These are phyloP conservation scores for Colletotrichum ledebouriae DNA, from an alignment of 2,329 filamentous ascomycete genomes.

Conservation along the genomic window DNA sequence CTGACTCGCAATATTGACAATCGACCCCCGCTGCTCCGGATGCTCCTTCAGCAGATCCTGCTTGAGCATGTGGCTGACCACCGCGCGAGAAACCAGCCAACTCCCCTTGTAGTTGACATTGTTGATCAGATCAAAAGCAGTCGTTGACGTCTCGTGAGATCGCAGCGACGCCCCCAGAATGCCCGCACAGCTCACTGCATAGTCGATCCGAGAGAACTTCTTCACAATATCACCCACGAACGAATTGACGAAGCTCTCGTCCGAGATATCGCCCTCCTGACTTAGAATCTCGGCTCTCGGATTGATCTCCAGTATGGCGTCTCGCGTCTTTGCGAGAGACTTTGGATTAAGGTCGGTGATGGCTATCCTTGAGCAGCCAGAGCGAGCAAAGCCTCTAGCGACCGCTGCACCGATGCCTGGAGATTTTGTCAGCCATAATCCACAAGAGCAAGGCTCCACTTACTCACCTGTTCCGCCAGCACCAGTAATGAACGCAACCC, in stretches of 20 bases:
- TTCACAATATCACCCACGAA: constrained; percentile 52
- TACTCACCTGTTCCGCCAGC: constrained; percentile 60
- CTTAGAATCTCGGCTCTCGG: constrained; percentile 52
- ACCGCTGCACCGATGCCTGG: constrained; percentile 69
- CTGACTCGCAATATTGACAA: constrained; percentile 67
- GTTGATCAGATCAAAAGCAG: constrained; percentile 66
- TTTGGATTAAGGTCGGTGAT: constrained; percentile 65
- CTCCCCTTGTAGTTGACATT: constrained; percentile 67
- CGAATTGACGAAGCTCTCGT: constrained; percentile 58
- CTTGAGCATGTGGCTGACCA: constrained; percentile 59
- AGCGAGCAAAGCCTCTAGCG: constrained; percentile 62
- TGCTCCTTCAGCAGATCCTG: constrained; percentile 59
- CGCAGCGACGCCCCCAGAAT: constrained; percentile 59
- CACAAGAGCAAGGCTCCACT: not conserved
- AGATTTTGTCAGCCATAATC: not conserved
- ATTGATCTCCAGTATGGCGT: constrained; percentile 50
- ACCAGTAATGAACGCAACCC: constrained; percentile 62
- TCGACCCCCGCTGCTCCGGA: constrained; percentile 58
- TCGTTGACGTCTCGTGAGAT: constrained; percentile 60
- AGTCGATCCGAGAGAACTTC: constrained; percentile 64
- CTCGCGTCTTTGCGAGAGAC: constrained; percentile 54
- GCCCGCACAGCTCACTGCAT: constrained; percentile 69
- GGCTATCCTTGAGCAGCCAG: constrained; percentile 64
- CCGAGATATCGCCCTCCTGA: constrained; percentile 61
- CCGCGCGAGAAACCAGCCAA: constrained; percentile 62